Percentiles rank a stretch among this genome's conserved stretches.
These are phyloP conservation scores for Straminergon stramineum DNA, from an alignment of 225 moss, liverwort and hornwort genomes.

Conservation along the genomic window DNA sequence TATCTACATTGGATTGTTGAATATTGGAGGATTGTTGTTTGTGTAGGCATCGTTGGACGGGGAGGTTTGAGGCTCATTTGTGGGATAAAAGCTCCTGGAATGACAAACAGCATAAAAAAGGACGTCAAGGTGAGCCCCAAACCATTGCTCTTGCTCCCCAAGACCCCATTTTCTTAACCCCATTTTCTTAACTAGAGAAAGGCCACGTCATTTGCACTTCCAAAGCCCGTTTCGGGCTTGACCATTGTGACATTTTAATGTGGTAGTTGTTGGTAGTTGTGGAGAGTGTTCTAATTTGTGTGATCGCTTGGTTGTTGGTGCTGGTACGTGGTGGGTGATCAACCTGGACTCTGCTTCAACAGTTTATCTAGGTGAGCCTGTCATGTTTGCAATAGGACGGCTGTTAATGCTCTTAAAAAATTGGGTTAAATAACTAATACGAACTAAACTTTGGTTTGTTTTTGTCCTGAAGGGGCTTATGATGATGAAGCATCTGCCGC, in stretches of 20 bases:
- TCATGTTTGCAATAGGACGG: background rate
- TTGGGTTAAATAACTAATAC: background rate
- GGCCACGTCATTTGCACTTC: background rate
- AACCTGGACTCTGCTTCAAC: background rate
- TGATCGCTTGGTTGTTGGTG: conserved; percentile 3
- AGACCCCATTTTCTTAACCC: background rate
- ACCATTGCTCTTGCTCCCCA: background rate
- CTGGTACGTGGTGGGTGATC: background rate
- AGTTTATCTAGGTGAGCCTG: conserved; percentile 27
- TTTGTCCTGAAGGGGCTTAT: conserved; percentile 34
- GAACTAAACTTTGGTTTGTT: background rate
- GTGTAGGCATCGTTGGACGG: conserved; percentile 66
- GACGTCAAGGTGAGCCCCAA: conserved; percentile 35
- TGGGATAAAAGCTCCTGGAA: conserved; percentile 76
- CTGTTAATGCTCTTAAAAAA: background rate
- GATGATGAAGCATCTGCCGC: conserved; percentile 62
- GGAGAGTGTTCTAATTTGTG: background rate
- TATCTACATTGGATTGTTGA: background rate
- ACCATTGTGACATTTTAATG: background rate
- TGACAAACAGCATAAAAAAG: conserved; percentile 55
- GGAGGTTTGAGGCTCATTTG: conserved; percentile 65
- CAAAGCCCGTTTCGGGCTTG: background rate
- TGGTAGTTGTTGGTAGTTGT: background rate
- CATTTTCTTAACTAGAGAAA: background rate
- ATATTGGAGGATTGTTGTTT: background rate